phyloP scores from a whole-genome alignment of 2,329 filamentous ascomycete genomes.

The Fusarium sp. region DNA sequence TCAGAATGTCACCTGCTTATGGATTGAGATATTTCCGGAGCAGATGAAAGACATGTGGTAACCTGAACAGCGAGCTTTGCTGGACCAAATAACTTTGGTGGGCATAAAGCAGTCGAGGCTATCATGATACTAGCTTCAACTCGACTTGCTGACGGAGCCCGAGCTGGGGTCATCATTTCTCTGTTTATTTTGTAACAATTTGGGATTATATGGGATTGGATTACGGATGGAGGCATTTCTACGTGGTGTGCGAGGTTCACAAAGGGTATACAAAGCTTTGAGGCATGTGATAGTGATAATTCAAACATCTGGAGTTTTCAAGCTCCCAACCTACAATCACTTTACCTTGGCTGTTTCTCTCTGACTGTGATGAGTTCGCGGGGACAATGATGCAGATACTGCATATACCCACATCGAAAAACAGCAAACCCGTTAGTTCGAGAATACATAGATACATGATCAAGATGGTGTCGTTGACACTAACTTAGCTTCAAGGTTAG shows the following conservation, averaged over 20 bases:
- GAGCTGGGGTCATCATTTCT: conserved; percentile 32
- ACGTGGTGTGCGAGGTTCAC: conserved; percentile 25
- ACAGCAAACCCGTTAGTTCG: conserved; percentile 26
- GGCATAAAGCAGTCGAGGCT: conserved; percentile 33
- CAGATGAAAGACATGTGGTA: conserved; percentile 28
- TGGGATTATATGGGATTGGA: conserved; percentile 30
- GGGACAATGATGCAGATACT: conserved; percentile 27
- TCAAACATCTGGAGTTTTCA: conserved; percentile 27
- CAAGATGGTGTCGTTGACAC: conserved; percentile 34
- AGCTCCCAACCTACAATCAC: conserved; percentile 21
- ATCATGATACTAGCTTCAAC: conserved; percentile 24
- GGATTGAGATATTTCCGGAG: conserved; percentile 43
- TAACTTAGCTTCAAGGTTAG: conserved; percentile 34
- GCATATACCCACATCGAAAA: conserved; percentile 20
- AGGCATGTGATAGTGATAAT: conserved; percentile 24
- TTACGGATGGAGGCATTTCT: conserved; percentile 23
- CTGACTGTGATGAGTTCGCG: conserved; percentile 5
- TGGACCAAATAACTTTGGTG: conserved; percentile 38
- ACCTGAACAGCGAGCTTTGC: conserved; percentile 30
- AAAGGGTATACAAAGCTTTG: conserved; percentile 27
- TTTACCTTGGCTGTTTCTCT: not conserved
- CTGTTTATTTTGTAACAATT: conserved; percentile 39
- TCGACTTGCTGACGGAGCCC: conserved; percentile 34
- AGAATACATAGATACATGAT: conserved; percentile 10
- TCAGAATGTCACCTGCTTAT: conserved; percentile 31